Base-by-base conservation (phyloP, 768 basidiomycete genomes). In the Lentinula guzmanii region DNA sequence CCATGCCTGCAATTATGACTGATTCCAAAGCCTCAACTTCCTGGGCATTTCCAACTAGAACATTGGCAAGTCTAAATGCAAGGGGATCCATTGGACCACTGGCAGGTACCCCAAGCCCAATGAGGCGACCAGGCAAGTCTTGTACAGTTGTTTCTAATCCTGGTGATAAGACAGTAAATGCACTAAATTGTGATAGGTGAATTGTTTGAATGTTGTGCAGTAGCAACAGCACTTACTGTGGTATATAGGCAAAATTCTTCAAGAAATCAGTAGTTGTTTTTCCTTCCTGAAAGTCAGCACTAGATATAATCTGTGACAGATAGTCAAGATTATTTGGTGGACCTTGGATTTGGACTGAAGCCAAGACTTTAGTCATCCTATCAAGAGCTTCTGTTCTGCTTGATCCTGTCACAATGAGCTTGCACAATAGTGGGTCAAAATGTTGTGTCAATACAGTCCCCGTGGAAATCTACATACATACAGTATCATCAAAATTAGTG, bases 71-170 rank as follows among this genome's bases (percentile, higher is more conserved):
- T 28, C 77, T 70, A 69, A 85, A 83, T 0, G 87, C 82, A 9
- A 82, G 67, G 9, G 75, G 61, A 65, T 90, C 89, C 82, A 87
- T 85, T 0, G 86, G 83, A 0, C 88, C 88, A 62, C 83, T 81
- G 13, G 73, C 76, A 0, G 89, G 89, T 2, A 89, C 78, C 1
- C 87, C 88, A 35, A 81, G 71, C 1, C 84, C 81, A 0, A 81
- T 75, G 0, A 66, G 67, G 1, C 86, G 77, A 0, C 83, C 82
- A 0, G 84, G 82, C 18, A 81, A 76, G 64, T 86, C 85, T 65
- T 87, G 86, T 0, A 87, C 71, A 0, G 81, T 81, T 8, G 79
- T 78, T 41, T 86, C 84, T 6, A 87, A 72, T 0, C 86, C 86
- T 2, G 80, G 73, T 2, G 78, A 76, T 4, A 85, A 50, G 4